Evolutionary conservation across 768 basidiomycete species (phyloP).

Genomic region (Pleurotus citrinopileatus): DNA sequence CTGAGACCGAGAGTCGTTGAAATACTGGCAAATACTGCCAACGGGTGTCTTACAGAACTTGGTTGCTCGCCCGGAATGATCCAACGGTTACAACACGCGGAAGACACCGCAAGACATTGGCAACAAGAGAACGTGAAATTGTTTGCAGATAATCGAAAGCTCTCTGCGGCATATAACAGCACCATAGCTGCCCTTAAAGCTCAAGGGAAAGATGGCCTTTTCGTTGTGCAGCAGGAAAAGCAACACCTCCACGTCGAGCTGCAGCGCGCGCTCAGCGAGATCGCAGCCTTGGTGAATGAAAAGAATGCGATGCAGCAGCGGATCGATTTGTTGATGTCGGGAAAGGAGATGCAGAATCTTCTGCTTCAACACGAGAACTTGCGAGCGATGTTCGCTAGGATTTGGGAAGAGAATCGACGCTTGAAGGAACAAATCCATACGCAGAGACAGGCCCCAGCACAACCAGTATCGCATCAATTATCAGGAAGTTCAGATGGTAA

Average conservation of each 20-base stretch:
- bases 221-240: not conserved
- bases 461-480: not conserved
- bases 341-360: not conserved
- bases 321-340: not conserved
- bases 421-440: not conserved
- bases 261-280: conserved; percentile 2
- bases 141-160: conserved; percentile 35
- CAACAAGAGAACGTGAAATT: conserved; percentile 35
- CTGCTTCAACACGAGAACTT: not conserved
- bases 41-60: conserved; percentile 43
- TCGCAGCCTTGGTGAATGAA: conserved; percentile 3
- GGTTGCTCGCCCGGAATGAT: conserved; percentile 44
- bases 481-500: too few relatives aligned
- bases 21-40: conserved; percentile 41
- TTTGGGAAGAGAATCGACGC: not conserved
- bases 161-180: conserved; percentile 14
- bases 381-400: not conserved
- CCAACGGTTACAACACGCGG: conserved; percentile 32
- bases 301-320: not conserved
- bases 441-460: too few relatives aligned
- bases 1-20: conserved; percentile 38
- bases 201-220: conserved; percentile 13
- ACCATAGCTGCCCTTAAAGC: conserved; percentile 14
- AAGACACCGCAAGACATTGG: conserved; percentile 27
- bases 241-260: not conserved